Evolutionary conservation across 2,329 filamentous ascomycete species (phyloP).

Genomic region (Elsinoe necatrix): DNA sequence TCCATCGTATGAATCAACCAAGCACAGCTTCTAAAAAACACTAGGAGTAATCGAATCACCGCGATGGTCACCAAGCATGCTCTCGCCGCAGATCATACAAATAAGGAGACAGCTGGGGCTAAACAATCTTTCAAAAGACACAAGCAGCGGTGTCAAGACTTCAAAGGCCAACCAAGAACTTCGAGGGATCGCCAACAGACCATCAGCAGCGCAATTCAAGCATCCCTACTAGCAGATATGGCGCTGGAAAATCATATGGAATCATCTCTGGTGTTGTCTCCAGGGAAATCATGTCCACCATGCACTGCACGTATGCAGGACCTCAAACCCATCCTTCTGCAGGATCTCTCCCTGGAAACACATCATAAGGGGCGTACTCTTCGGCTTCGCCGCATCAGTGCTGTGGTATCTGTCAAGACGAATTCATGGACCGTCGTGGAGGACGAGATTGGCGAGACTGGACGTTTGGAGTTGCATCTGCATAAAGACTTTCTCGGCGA

Average conservation of each 20-base stretch:
- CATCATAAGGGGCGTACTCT: slow-evolving; percentile 21
- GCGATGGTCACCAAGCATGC: too few relatives aligned
- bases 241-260: not conserved
- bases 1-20: too few relatives aligned
- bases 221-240: not conserved
- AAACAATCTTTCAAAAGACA: not conserved
- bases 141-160: not conserved
- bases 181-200: not conserved
- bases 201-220: not conserved
- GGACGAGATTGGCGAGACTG: slow-evolving; percentile 22
- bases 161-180: not conserved
- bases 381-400: slow-evolving; percentile 20
- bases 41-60: too few relatives aligned
- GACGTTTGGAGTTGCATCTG: slow-evolving; percentile 24
- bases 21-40: too few relatives aligned
- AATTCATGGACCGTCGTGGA: slow-evolving; percentile 28
- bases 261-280: not conserved
- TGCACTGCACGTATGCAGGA: slow-evolving; percentile 14
- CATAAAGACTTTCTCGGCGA: slow-evolving; percentile 27
- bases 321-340: slow-evolving; percentile 14
- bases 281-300: not conserved
- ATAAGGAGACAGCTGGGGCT: too few relatives aligned
- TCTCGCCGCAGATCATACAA: too few relatives aligned
- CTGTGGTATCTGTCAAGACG: slow-evolving; percentile 19
- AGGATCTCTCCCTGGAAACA: slow-evolving; percentile 19